These are phyloP conservation scores for Paspalum notatum DNA, from an alignment of 176 grass and related monocot species.

Conservation along the genomic window DNA sequence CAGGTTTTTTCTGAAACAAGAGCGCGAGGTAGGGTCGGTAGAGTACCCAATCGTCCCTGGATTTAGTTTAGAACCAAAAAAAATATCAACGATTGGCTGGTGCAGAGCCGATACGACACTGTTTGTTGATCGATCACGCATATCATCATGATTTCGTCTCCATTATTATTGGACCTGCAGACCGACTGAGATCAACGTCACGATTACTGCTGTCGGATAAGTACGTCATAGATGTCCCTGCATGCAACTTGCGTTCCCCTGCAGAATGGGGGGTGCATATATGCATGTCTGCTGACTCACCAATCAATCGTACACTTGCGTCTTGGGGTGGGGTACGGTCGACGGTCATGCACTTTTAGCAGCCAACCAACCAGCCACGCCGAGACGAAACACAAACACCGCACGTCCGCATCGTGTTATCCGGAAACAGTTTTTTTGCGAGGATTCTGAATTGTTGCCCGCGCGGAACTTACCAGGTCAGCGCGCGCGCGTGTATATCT, in stretches of 20 bases:
- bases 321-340: background rate
- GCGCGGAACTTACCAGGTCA: slow-evolving; percentile 4
- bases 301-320: background rate
- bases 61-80: too few species aligned
- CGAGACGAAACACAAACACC: background rate
- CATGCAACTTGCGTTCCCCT: background rate
- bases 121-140: too few species aligned
- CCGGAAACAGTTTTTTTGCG: background rate
- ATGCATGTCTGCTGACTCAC: background rate
- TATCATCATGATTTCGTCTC: too few species aligned
- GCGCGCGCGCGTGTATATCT: background rate
- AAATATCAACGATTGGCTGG: too few species aligned
- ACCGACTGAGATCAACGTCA: too few species aligned
- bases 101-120: too few species aligned
- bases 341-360: background rate
- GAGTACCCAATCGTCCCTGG: too few species aligned
- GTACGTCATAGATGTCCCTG: background rate
- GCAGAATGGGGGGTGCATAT: background rate
- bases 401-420: background rate
- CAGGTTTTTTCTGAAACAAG: too few species aligned
- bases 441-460: background rate
- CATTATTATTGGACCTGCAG: too few species aligned
- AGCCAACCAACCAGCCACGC: background rate
- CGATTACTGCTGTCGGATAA: too few species aligned
- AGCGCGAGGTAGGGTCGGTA: too few species aligned